Percentiles rank a stretch among this genome's conserved stretches.
These are phyloP conservation scores for Paracorniculantispora psalliotae DNA, from an alignment of 2,329 filamentous ascomycete genomes.

Conservation along the genomic window DNA sequence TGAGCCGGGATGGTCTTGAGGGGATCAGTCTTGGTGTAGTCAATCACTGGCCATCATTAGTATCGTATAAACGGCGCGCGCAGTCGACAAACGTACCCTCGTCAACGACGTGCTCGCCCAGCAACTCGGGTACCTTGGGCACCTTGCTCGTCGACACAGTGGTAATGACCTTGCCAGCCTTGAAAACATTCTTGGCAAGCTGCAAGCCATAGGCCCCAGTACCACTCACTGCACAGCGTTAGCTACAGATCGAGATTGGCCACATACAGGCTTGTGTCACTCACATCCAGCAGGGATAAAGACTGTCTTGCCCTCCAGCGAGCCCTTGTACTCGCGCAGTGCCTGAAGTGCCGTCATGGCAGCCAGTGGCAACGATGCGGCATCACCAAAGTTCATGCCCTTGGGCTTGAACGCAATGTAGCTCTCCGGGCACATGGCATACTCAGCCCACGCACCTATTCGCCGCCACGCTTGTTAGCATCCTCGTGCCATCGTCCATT, in stretches of 20 bases:
- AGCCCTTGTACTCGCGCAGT: conserved; percentile 32
- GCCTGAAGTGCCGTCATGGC: conserved; percentile 37
- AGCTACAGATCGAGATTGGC: background rate
- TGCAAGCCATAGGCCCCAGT: conserved; percentile 29
- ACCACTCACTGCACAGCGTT: conserved; percentile 18
- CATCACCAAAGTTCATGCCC: conserved; percentile 35
- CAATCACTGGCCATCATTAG: conserved; percentile 19
- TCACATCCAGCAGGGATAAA: conserved; percentile 23
- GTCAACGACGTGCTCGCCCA: conserved; percentile 35
- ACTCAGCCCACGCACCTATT: conserved; percentile 33
- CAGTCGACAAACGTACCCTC: conserved; percentile 19
- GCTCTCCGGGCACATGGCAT: conserved; percentile 26
- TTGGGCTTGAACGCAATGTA: conserved; percentile 35
- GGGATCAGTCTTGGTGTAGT: conserved; percentile 21
- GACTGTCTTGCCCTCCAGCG: conserved; percentile 30
- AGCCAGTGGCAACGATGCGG: conserved; percentile 40
- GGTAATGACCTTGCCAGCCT: conserved; percentile 39
- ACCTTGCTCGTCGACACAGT: conserved; percentile 40
- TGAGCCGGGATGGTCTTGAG: conserved; percentile 24
- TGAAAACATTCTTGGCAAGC: conserved; percentile 39
- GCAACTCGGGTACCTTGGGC: conserved; percentile 28
- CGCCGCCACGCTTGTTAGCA: background rate
- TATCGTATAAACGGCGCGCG: background rate
- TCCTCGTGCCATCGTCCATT: background rate
- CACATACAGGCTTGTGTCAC: background rate